Percentiles rank a stretch among this genome's conserved stretches.
Evolutionary conservation across 2,329 filamentous ascomycete species (phyloP).

Genomic region (Pseudogymnoascus destructans): DNA sequence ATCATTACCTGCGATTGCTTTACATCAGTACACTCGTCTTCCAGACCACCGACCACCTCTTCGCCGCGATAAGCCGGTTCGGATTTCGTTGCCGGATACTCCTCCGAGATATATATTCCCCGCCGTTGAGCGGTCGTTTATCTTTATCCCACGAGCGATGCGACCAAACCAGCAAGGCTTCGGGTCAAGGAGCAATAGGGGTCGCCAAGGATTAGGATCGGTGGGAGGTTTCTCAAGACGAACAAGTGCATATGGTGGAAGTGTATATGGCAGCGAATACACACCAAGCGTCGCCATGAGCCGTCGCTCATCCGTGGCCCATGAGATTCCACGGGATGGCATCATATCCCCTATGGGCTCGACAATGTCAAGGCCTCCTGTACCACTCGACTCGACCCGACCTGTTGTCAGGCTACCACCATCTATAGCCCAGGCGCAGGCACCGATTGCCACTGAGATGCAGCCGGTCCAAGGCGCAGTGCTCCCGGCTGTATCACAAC

Average conservation of each 20-base stretch:
- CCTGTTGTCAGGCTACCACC: slow-evolving; percentile 79
- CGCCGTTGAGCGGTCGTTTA: slow-evolving; percentile 80
- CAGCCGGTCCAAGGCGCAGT: not conserved
- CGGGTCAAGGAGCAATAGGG: slow-evolving; percentile 53
- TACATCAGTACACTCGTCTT: slow-evolving; percentile 85
- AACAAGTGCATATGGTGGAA: slow-evolving; percentile 68
- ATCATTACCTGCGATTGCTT: slow-evolving; percentile 59
- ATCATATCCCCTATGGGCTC: slow-evolving; percentile 73
- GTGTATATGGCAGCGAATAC: slow-evolving; percentile 63
- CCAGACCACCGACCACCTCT: slow-evolving; percentile 90
- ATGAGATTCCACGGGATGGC: slow-evolving; percentile 55
- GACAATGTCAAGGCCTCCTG: slow-evolving; percentile 54
- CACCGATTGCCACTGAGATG: slow-evolving; percentile 22
- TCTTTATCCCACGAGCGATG: slow-evolving; percentile 90
- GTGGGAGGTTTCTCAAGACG: slow-evolving; percentile 58
- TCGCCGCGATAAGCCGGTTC: slow-evolving; percentile 88
- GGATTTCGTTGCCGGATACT: slow-evolving; percentile 74
- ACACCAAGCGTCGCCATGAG: slow-evolving; percentile 81
- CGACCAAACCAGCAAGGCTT: slow-evolving; percentile 81
- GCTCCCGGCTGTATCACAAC: slow-evolving; percentile 31
- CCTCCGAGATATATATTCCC: slow-evolving; percentile 83
- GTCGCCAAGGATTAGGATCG: slow-evolving; percentile 57
- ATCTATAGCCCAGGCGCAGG: slow-evolving; percentile 22
- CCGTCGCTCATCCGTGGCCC: slow-evolving; percentile 66
- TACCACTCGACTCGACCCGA: slow-evolving; percentile 46